Evolutionary conservation across 371 early-diverging fungal species (phyloP).

Genomic region (Syncephalis plumigaleata): DNA sequence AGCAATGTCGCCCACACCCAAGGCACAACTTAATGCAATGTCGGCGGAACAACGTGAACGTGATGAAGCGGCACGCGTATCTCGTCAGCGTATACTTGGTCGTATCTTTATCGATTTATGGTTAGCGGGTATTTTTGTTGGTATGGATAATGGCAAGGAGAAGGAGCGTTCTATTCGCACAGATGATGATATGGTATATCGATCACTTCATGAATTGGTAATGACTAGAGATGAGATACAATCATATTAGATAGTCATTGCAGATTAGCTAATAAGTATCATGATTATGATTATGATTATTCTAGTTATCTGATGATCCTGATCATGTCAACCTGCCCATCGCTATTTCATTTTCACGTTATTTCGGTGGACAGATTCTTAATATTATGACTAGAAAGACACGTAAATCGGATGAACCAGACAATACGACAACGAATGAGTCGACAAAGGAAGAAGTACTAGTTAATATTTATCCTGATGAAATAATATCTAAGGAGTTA

Average conservation of each 20-base stretch:
- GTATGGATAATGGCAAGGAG: conserved; percentile 40
- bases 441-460: conserved; percentile 8
- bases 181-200: conserved; percentile 9
- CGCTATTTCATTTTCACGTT: conserved; percentile 58
- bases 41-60: conserved; percentile 67
- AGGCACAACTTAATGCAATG: conserved; percentile 27
- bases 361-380: conserved; percentile 33
- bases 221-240: conserved; percentile 3
- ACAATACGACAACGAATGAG: conserved; percentile 2
- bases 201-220: conserved; percentile 17
- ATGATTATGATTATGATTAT: too few relatives aligned
- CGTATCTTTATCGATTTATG: conserved; percentile 71
- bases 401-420: conserved; percentile 21
- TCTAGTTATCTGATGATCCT: conserved; percentile 26
- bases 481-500: conserved; percentile 21
- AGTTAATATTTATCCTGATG: conserved; percentile 6
- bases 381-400: conserved; percentile 29
- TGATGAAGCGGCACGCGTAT: conserved; percentile 58
- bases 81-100: conserved; percentile 45
- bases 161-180: conserved; percentile 6
- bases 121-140: conserved; percentile 59
- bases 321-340: conserved; percentile 54
- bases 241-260: not conserved
- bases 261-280: not conserved
- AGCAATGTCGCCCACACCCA: conserved; percentile 23